These are phyloP conservation scores for Solanum gandarillasii DNA, from an alignment of 257 asterid species.

Conservation along the genomic window DNA sequence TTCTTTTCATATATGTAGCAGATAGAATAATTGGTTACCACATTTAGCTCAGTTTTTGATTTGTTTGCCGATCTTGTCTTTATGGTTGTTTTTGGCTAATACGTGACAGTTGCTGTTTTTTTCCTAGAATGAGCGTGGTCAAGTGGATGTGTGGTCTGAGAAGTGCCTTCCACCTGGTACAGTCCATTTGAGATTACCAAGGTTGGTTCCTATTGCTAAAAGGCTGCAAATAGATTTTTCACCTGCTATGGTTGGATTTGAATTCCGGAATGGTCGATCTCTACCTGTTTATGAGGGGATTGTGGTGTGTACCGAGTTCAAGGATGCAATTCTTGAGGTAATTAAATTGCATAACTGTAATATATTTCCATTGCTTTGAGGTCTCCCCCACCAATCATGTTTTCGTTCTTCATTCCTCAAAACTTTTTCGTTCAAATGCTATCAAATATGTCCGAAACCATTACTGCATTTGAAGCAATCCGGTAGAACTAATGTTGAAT, in stretches of 20 bases:
- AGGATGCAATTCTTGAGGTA: conserved; percentile 72
- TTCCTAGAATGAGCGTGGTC: conserved; percentile 85
- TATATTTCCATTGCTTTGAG: neutral
- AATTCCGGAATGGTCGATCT: conserved; percentile 64
- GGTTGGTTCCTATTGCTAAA: conserved; percentile 56
- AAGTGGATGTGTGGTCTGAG: conserved; percentile 97
- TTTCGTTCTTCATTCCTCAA: neutral
- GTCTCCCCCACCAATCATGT: neutral
- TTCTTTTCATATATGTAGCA: neutral
- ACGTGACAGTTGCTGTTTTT: conserved; percentile 2
- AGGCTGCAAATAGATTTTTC: conserved; percentile 70
- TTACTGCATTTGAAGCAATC: neutral
- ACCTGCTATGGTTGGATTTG: conserved; percentile 97
- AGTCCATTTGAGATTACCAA: conserved; percentile 68
- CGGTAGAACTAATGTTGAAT: neutral
- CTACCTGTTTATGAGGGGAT: conserved; percentile 73
- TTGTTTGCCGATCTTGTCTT: neutral
- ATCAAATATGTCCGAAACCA: neutral
- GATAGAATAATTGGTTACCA: neutral
- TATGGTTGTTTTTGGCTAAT: neutral
- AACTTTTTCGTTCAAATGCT: neutral
- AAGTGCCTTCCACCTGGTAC: conserved; percentile 98
- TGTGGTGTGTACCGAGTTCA: conserved; percentile 77
- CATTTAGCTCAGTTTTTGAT: neutral
- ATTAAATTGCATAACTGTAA: conserved; percentile 1